These are phyloP conservation scores for Plasmodium knowlesi DNA, from an alignment of 169 alveolate species.

Conservation along the genomic window DNA sequence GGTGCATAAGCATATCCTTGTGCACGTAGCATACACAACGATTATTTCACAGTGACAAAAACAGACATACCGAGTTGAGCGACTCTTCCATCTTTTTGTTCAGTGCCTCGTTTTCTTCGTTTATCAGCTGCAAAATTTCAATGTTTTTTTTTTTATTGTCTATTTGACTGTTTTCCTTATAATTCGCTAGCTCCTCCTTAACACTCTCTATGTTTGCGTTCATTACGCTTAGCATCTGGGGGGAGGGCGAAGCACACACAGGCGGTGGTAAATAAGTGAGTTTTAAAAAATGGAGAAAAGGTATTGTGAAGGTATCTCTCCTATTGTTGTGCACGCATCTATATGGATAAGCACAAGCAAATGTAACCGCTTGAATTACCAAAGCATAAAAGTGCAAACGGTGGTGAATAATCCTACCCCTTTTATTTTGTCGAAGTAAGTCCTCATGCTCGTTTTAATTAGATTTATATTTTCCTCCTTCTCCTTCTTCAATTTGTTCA, in stretches of 20 bases:
- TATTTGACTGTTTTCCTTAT: constrained; percentile 59
- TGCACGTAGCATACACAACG: not conserved
- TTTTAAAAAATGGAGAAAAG: not conserved
- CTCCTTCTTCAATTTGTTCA: constrained; percentile 47
- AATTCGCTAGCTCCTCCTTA: constrained; percentile 34
- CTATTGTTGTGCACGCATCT: not conserved
- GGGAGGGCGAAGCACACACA: not conserved
- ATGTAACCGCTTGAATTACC: not conserved
- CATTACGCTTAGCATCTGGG: constrained; percentile 56
- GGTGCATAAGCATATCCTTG: not conserved
- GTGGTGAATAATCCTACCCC: constrained; percentile 5
- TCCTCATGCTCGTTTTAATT: constrained; percentile 51
- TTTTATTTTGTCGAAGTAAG: constrained; percentile 57
- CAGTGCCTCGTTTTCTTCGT: constrained; percentile 53
- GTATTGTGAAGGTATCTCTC: not conserved
- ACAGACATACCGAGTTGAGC: constrained; percentile 11
- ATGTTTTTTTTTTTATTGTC: constrained; percentile 55
- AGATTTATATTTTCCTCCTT: constrained; percentile 59
- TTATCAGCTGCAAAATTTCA: constrained; percentile 62
- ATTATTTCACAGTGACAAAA: not conserved
- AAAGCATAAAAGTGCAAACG: not conserved
- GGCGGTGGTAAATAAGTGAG: not conserved
- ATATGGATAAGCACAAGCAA: not conserved
- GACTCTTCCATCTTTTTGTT: constrained; percentile 46
- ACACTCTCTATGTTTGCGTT: constrained; percentile 44